These are phyloP conservation scores for Entomophthora muscae DNA, from an alignment of 371 early-diverging fungal genomes.

Conservation along the genomic window DNA sequence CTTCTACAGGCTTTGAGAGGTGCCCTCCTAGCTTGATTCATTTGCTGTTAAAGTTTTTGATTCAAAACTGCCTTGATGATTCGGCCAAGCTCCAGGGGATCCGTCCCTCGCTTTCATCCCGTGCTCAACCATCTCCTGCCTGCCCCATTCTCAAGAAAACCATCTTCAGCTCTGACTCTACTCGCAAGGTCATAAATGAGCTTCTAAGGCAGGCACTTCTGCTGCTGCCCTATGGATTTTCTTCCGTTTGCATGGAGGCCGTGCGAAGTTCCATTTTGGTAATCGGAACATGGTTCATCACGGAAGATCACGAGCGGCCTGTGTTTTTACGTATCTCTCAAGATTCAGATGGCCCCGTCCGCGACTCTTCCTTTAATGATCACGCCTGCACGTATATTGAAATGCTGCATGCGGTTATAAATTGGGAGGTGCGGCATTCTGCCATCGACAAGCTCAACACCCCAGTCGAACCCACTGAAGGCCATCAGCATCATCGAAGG, in stretches of 20 bases:
- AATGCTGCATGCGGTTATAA: background rate
- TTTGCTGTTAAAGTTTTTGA: constrained; percentile 40
- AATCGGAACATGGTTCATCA: constrained; percentile 49
- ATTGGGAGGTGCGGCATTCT: background rate
- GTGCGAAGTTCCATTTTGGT: constrained; percentile 47
- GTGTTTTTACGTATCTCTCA: background rate
- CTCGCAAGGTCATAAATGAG: constrained; percentile 59
- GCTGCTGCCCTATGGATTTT: constrained; percentile 28
- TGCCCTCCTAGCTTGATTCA: constrained; percentile 60
- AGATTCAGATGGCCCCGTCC: background rate
- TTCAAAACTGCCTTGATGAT: constrained; percentile 37
- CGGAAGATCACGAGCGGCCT: constrained; percentile 17
- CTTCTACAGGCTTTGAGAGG: constrained; percentile 26
- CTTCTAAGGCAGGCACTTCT: constrained; percentile 45
- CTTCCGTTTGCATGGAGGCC: constrained; percentile 35
- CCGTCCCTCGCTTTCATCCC: constrained; percentile 11
- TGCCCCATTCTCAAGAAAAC: constrained; percentile 47
- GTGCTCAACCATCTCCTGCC: constrained; percentile 32
- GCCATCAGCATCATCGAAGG: too few species aligned
- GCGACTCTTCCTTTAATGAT: background rate
- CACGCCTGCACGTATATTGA: background rate
- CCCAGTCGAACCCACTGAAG: background rate
- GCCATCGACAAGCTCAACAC: background rate
- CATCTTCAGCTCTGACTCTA: constrained; percentile 38
- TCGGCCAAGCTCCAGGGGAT: constrained; percentile 21